Evolutionary conservation across 257 asterid species (phyloP).

Genomic region (Lavandula angustifolia): DNA sequence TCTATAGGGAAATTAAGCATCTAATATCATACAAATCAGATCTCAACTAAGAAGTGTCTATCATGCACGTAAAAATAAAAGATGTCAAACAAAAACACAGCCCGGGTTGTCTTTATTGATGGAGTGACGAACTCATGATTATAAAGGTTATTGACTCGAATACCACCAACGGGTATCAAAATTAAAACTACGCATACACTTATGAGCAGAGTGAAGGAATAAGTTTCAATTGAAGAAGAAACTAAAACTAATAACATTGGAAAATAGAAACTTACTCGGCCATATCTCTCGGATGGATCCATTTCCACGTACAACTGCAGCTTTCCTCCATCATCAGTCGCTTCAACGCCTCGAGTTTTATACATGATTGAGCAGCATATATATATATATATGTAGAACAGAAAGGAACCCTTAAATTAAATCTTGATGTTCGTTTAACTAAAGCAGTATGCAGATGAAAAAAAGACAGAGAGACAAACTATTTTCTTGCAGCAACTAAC

Average conservation of each 20-base stretch:
- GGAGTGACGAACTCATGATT: not conserved
- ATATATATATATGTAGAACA: not conserved
- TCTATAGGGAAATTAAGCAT: not conserved
- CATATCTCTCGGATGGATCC: constrained; percentile 77
- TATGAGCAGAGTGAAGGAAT: too few species aligned
- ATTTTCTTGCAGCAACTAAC: not conserved
- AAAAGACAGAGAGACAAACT: not conserved
- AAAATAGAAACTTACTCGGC: constrained; percentile 61
- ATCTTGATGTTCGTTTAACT: not conserved
- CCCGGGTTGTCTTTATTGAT: too few species aligned
- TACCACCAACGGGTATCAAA: not conserved
- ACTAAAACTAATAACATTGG: not conserved
- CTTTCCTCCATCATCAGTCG: constrained; percentile 41
- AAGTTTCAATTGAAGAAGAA: not conserved
- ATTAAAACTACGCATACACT: too few species aligned
- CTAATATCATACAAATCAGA: not conserved
- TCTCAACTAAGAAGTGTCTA: constrained; percentile 1
- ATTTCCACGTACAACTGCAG: constrained; percentile 56
- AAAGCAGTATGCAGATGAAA: not conserved
- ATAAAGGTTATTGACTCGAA: not conserved
- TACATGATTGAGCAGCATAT: constrained; percentile 39
- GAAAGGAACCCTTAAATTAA: too few species aligned
- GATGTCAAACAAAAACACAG: too few species aligned
- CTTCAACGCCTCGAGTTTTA: constrained; percentile 34
- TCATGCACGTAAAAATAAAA: constrained; percentile 3